Conservation (phyloP, 75 land plant genomes). For the Picea sitchensis region DNA sequence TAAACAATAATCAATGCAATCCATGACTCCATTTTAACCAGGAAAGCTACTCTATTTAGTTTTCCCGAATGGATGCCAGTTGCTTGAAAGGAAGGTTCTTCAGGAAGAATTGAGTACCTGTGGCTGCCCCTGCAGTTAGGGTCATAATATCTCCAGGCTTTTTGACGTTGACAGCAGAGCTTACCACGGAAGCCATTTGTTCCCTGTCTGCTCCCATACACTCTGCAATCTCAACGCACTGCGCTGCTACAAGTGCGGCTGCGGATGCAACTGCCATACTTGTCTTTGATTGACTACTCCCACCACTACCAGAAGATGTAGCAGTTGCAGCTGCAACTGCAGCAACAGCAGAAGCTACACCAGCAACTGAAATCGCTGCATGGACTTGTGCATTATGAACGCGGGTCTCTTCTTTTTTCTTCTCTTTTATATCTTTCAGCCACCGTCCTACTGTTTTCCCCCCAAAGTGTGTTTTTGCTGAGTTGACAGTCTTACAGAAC, state of each 20-base stretch:
- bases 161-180: slow-evolving; percentile 76
- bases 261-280: slow-evolving; percentile 75
- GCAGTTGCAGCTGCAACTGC: slow-evolving; percentile 60
- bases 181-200: slow-evolving; percentile 55
- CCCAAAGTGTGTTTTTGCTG: slow-evolving; percentile 13
- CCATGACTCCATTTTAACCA: not conserved
- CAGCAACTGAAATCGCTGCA: slow-evolving; percentile 87
- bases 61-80: not conserved
- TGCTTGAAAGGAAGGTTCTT: not conserved
- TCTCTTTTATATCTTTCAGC: slow-evolving; percentile 80
- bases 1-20: not conserved
- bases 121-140: slow-evolving; percentile 93
- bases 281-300: slow-evolving; percentile 18
- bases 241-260: slow-evolving; percentile 85
- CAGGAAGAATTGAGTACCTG: slow-evolving; percentile 38
- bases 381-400: slow-evolving; percentile 71
- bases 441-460: slow-evolving; percentile 58
- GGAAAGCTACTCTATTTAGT: too few species aligned
- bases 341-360: slow-evolving; percentile 90
- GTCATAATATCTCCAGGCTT: slow-evolving; percentile 86
- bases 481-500: slow-evolving; percentile 13
- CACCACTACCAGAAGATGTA: slow-evolving; percentile 13
- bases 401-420: slow-evolving; percentile 58
- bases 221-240: slow-evolving; percentile 86
- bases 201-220: slow-evolving; percentile 81